Percentiles rank a stretch among this genome's conserved stretches.
Evolutionary conservation across 2,329 filamentous ascomycete species (phyloP).

Genomic region (Fonsecaea multimorphosa): DNA sequence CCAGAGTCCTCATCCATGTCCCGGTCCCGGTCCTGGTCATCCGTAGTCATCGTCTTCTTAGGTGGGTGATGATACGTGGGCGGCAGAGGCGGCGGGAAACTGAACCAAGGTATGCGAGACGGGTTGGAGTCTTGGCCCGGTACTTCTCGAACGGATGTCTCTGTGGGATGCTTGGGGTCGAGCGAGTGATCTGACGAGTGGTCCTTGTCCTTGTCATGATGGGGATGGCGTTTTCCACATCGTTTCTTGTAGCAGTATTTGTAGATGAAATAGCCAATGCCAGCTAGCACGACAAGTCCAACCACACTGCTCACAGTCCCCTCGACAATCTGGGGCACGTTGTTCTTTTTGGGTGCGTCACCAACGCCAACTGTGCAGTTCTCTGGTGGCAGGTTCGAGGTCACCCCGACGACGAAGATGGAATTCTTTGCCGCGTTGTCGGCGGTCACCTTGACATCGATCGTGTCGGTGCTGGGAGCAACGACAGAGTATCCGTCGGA

Average conservation of each 20-base stretch:
- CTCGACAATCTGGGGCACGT: neutral
- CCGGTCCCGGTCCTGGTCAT: neutral
- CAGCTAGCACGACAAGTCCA: neutral
- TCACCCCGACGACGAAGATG: conserved; percentile 1
- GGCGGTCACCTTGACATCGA: neutral
- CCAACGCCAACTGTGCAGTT: conserved; percentile 1
- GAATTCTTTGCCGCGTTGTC: neutral
- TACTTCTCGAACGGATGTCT: neutral
- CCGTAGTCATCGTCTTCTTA: neutral
- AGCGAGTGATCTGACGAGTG: neutral
- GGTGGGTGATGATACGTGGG: neutral
- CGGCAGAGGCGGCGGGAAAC: neutral
- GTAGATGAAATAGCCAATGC: neutral
- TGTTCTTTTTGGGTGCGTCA: neutral
- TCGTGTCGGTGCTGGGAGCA: conserved; percentile 1
- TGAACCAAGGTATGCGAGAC: neutral
- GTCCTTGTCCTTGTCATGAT: neutral
- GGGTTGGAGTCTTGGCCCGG: neutral
- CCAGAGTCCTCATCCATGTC: neutral
- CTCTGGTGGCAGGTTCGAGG: neutral
- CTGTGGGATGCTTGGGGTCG: neutral
- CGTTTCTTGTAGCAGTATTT: conserved; percentile 3
- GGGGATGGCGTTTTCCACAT: neutral
- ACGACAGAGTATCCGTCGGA: neutral
- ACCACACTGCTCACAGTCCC: neutral